Percentiles rank a stretch among this genome's conserved stretches.
phyloP scores from a whole-genome alignment of 257 asterid species.

The Scutellaria minor region DNA sequence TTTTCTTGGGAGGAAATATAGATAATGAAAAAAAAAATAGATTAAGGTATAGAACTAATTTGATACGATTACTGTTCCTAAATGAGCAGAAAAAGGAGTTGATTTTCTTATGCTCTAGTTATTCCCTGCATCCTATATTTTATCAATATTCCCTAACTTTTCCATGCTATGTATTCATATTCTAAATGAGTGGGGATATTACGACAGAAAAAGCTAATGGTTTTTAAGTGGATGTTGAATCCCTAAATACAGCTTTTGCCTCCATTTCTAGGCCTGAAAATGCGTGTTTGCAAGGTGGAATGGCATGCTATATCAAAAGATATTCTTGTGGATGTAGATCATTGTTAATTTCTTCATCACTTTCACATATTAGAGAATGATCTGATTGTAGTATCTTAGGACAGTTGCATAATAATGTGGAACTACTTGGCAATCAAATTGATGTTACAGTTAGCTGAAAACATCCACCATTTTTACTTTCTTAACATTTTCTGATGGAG shows the following conservation, averaged over 20 bases:
- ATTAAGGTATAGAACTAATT: too few relatives aligned
- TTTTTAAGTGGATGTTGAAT: neutral
- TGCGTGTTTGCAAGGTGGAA: neutral
- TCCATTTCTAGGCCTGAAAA: neutral
- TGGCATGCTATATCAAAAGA: neutral
- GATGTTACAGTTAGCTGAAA: neutral
- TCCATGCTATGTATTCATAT: neutral
- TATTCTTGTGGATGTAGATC: constrained; percentile 11
- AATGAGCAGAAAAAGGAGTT: too few relatives aligned
- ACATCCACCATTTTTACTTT: neutral
- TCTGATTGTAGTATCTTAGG: neutral
- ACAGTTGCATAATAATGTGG: neutral
- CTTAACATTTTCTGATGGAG: neutral
- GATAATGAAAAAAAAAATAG: too few relatives aligned
- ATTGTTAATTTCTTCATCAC: neutral
- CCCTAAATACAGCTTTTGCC: neutral
- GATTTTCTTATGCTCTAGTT: too few relatives aligned
- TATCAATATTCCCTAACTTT: too few relatives aligned
- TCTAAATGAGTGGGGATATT: neutral
- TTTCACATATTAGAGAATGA: neutral
- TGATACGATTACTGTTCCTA: too few relatives aligned
- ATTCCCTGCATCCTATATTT: too few relatives aligned
- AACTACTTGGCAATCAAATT: neutral
- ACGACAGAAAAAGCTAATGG: neutral
- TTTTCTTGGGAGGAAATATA: too few relatives aligned